Evolutionary conservation across 2,329 filamentous ascomycete genomes (phyloP), one percentile per base, ranked within the genome.

Genomic region (Aspergillus pseudoviridinutans): DNA sequence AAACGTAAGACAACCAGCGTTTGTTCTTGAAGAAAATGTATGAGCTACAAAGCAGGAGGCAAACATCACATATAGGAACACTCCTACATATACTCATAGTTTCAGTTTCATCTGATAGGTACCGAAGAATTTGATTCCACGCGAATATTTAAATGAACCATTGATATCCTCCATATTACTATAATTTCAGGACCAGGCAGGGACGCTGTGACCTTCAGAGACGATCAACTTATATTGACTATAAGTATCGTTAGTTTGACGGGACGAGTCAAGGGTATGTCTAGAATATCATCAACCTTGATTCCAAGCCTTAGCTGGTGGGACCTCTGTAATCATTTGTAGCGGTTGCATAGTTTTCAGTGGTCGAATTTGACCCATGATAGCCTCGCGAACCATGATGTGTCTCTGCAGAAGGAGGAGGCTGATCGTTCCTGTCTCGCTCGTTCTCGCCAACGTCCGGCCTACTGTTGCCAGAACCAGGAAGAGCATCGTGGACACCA

Each of bases 251-350:
- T 35, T 35, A 35, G 32, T 17, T 35, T 35, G 32, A 35, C 32
- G 14, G 32, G 32, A 17, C 32, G 32, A 35, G 32, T 35, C 32
- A 35, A 35, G 32, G 32, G 4, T 14, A 35, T 7, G 32, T 14
- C 32, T 35, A 6, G 29, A 12, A 32, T 32, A 35, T 35, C 14
- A 35, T 17, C 32, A 6, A 35, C 32, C 32, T 35, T 35, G 32
- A 4, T 35, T 17, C 14, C 4, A 14, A 17, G 32, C 32, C 64
- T 66, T 82, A 77, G 9, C 77, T 74, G 5, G 80, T 80, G 38
- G 61, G 55, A 51, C 58, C 59, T n/a, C 27, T 47, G 22, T 53
- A 38, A 20, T 55, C 55, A 38, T 49, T 47, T 4, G 46, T 51
- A 28, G 42, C 42, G 9, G 63, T 59, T 9, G 58, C 58, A 42